Percentiles rank a stretch among this genome's conserved stretches.
Evolutionary conservation across 768 basidiomycete genomes (phyloP).

Genomic region (Cytidiella melzeri): DNA sequence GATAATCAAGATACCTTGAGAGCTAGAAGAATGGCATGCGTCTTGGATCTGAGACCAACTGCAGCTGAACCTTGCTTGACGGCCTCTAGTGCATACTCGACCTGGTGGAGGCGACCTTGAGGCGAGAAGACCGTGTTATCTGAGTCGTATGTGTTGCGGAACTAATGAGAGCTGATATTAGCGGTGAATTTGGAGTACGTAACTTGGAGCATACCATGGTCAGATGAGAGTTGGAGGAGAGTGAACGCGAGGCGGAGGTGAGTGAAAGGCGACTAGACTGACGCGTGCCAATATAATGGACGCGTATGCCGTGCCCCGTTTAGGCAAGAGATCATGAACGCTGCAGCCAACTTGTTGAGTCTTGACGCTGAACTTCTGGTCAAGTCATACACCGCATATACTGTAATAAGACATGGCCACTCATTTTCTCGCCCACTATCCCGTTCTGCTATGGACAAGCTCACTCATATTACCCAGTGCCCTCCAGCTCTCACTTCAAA

Average conservation of each 20-base stretch:
- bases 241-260: slow-evolving; percentile 1
- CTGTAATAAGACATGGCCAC: too few species aligned
- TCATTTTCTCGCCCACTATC: too few species aligned
- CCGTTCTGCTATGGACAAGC: too few species aligned
- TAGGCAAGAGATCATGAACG: slow-evolving; percentile 3
- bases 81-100: slow-evolving; percentile 98
- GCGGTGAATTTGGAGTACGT: not conserved
- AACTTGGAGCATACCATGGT: slow-evolving; percentile 6
- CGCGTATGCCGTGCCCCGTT: slow-evolving; percentile 9
- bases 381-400: too few species aligned
- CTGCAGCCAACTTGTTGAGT: too few species aligned
- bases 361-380: too few species aligned
- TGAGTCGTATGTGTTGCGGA: slow-evolving; percentile 96
- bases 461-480: too few species aligned
- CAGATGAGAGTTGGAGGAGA: not conserved
- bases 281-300: slow-evolving; percentile 10
- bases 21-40: slow-evolving; percentile 87
- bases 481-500: too few species aligned
- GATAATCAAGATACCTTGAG: slow-evolving; percentile 74
- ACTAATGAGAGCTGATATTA: slow-evolving; percentile 39
- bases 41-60: slow-evolving; percentile 92
- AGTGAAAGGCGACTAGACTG: slow-evolving; percentile 1
- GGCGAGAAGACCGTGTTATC: slow-evolving; percentile 98
- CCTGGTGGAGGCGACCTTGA: slow-evolving; percentile 94
- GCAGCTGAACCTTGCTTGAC: slow-evolving; percentile 99